Evolutionary conservation across 805 yeast species (phyloP).

Genomic region (Spencermartinsiella europaea): DNA sequence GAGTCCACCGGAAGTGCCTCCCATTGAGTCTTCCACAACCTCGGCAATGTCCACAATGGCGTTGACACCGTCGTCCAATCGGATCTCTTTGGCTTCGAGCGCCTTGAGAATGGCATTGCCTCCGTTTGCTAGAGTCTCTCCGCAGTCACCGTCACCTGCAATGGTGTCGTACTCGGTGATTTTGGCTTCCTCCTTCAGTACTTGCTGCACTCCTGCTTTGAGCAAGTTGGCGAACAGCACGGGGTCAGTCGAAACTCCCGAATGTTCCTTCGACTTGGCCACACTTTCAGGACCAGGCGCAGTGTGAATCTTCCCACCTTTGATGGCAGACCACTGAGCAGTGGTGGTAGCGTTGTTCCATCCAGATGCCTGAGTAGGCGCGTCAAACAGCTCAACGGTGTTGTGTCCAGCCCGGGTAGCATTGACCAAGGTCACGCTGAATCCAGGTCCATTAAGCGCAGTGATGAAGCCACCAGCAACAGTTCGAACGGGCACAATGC

Average conservation of each 20-base stretch:
- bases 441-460: conserved; percentile 88
- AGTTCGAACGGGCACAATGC: conserved; percentile 60
- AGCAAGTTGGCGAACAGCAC: conserved; percentile 34
- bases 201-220: conserved; percentile 45
- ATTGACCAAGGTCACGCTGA: conserved; percentile 77
- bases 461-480: conserved; percentile 80
- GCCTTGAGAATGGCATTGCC: conserved; percentile 64
- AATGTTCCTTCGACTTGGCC: conserved; percentile 18
- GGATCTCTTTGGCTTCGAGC: conserved; percentile 36
- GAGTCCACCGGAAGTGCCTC: conserved; percentile 94
- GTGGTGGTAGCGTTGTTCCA: conserved; percentile 52
- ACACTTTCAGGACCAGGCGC: conserved; percentile 22
- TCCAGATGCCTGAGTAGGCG: conserved; percentile 73
- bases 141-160: conserved; percentile 98
- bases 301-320: conserved; percentile 15
- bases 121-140: conserved; percentile 82
- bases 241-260: conserved; percentile 33
- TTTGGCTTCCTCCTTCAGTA: conserved; percentile 68
- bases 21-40: conserved; percentile 82
- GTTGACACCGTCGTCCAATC: conserved; percentile 39
- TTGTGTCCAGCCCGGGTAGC: conserved; percentile 46
- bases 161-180: conserved; percentile 80
- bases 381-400: conserved; percentile 53
- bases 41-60: conserved; percentile 72
- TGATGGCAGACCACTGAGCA: conserved; percentile 18